These are phyloP conservation scores for Dendrostoma leiphaemia DNA, from an alignment of 2,329 filamentous ascomycete species.

Conservation along the genomic window DNA sequence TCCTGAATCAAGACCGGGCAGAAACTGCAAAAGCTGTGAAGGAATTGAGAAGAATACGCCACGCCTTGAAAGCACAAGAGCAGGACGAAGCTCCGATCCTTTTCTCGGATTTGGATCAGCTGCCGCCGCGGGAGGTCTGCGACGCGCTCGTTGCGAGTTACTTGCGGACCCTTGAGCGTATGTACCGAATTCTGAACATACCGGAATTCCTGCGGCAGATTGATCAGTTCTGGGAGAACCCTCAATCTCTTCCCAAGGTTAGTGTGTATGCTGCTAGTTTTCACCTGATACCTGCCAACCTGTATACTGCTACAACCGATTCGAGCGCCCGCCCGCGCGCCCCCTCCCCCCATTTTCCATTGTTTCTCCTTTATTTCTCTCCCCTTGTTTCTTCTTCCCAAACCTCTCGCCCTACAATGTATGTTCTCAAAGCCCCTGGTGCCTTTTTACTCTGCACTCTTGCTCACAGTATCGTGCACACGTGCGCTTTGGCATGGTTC, in stretches of 20 bases:
- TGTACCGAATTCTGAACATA: constrained; percentile 55
- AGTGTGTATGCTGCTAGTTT: too few relatives aligned
- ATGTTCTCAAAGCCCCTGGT: too few relatives aligned
- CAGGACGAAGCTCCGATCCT: not conserved
- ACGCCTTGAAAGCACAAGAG: not conserved
- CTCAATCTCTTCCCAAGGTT: constrained; percentile 25
- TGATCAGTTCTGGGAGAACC: constrained; percentile 45
- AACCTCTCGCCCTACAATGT: too few relatives aligned
- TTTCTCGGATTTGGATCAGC: constrained; percentile 26
- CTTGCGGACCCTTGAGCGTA: constrained; percentile 54
- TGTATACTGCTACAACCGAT: too few relatives aligned
- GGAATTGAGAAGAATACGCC: not conserved
- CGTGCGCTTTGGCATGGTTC: too few relatives aligned
- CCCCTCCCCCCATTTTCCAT: too few relatives aligned
- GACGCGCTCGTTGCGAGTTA: constrained; percentile 54
- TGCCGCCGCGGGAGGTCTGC: constrained; percentile 38
- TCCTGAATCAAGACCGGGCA: not conserved
- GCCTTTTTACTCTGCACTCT: too few relatives aligned
- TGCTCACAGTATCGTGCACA: too few relatives aligned
- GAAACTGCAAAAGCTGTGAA: not conserved
- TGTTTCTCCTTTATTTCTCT: too few relatives aligned
- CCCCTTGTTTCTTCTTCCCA: too few relatives aligned
- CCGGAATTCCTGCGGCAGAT: constrained; percentile 57
- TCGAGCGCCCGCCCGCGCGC: too few relatives aligned
- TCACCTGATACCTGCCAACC: too few relatives aligned